Conservation (phyloP, 768 basidiomycete species). For the Xerocomellus amylosporus region DNA sequence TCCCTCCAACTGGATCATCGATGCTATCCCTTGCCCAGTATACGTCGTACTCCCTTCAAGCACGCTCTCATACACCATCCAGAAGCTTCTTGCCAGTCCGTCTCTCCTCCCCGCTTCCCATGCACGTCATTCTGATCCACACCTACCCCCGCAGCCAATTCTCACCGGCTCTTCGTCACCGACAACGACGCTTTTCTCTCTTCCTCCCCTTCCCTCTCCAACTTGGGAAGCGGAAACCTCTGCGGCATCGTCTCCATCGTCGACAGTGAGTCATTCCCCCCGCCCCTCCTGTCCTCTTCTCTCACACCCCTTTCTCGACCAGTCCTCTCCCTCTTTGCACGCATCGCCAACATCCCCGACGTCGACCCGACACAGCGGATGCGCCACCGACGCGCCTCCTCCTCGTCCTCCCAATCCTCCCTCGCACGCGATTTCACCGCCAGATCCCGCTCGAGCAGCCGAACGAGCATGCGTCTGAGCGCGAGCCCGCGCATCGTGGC, state of each 20-base stretch:
- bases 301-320: neutral
- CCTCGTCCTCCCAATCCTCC: constrained; percentile 59
- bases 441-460: constrained; percentile 44
- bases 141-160: constrained; percentile 52
- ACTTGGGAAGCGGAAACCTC: constrained; percentile 40
- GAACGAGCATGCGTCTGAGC: constrained; percentile 36
- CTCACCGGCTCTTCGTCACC: constrained; percentile 78
- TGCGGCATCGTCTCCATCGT: constrained; percentile 81
- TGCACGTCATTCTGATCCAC: constrained; percentile 5
- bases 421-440: constrained; percentile 33
- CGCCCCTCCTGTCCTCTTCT: neutral
- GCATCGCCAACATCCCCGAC: constrained; percentile 65
- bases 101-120: constrained; percentile 2
- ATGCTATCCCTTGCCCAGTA: constrained; percentile 39
- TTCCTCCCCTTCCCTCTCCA: constrained; percentile 47
- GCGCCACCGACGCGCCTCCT: constrained; percentile 76
- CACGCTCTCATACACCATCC: constrained; percentile 65
- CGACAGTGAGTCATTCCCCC: constrained; percentile 53
- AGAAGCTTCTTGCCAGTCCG: constrained; percentile 82
- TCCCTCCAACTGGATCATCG: neutral
- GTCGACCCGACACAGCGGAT: constrained; percentile 78
- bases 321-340: constrained; percentile 82
- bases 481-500: constrained; percentile 33
- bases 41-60: constrained; percentile 70
- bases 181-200: constrained; percentile 50